Evolutionary conservation across 2,329 filamentous ascomycete genomes (phyloP).

Genomic region (Parastagonospora nodorum): DNA sequence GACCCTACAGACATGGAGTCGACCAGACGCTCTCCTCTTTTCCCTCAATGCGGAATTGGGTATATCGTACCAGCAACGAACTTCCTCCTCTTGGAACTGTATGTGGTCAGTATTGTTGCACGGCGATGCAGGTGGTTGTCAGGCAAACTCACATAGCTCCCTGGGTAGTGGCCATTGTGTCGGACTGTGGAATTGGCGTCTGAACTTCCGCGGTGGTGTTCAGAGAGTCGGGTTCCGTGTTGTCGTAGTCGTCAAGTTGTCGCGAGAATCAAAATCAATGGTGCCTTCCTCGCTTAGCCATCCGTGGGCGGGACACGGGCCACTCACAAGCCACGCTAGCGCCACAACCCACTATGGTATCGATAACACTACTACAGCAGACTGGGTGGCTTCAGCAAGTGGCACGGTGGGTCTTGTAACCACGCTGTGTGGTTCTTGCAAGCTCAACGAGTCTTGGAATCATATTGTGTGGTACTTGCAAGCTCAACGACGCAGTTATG

Average conservation of each 20-base stretch:
- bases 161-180: constrained; percentile 50
- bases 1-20: not conserved
- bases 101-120: constrained; percentile 29
- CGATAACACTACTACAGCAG: no score
- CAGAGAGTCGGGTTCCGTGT: constrained; percentile 38
- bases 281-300: constrained; percentile 17
- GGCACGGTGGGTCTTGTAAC: no score
- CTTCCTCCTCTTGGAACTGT: constrained; percentile 85
- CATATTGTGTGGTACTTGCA: no score
- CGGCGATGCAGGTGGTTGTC: constrained; percentile 1
- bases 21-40: not conserved
- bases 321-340: constrained; percentile 4
- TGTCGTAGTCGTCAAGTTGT: constrained; percentile 34
- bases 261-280: not conserved
- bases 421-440: no score
- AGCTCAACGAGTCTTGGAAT: no score
- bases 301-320: constrained; percentile 14
- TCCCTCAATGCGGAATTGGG: constrained; percentile 18
- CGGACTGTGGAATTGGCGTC: constrained; percentile 39
- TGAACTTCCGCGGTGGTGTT: constrained; percentile 43
- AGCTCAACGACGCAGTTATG: no score
- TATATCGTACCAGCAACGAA: constrained; percentile 56
- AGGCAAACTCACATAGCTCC: constrained; percentile 46
- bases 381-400: no score
- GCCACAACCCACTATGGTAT: not conserved